phyloP scores from a whole-genome alignment of 306 rosid genomes.

The Leucaena leucocephala region DNA sequence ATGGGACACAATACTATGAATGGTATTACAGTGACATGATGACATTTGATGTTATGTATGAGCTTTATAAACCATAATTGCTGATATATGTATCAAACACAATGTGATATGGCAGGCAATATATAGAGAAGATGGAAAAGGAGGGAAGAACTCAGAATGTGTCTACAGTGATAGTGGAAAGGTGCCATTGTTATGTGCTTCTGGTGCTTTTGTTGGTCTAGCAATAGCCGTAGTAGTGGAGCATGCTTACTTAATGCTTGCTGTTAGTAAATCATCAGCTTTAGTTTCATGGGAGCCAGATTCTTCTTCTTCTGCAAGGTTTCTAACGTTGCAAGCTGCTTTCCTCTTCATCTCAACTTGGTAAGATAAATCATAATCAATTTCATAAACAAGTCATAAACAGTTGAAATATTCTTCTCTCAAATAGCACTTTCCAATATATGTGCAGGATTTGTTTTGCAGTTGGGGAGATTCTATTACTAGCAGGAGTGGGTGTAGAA shows the following conservation, averaged over 20 bases:
- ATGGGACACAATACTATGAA: not conserved
- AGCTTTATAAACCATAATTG: too few relatives aligned
- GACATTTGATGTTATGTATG: too few relatives aligned
- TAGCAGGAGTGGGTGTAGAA: constrained; percentile 78
- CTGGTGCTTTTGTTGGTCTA: constrained; percentile 74
- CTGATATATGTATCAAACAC: too few relatives aligned
- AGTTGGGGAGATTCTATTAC: constrained; percentile 76
- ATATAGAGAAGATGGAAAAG: constrained; percentile 46
- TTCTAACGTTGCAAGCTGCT: constrained; percentile 70
- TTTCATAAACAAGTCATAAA: not conserved
- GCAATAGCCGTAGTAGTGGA: constrained; percentile 66
- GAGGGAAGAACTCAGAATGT: constrained; percentile 53
- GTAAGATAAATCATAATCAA: constrained; percentile 24
- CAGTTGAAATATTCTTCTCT: not conserved
- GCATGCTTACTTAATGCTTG: constrained; percentile 72
- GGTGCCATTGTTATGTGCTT: constrained; percentile 72
- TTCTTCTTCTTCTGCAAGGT: constrained; percentile 55
- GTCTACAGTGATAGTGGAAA: constrained; percentile 78
- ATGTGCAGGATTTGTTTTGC: constrained; percentile 79
- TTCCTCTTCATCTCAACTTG: constrained; percentile 82
- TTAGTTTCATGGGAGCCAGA: constrained; percentile 59
- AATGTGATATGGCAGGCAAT: constrained; percentile 46
- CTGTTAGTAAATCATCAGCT: constrained; percentile 71
- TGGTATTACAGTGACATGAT: not conserved
- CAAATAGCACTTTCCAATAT: not conserved